Percentiles rank a stretch among this genome's conserved stretches.
Conservation (phyloP, 108 stramenopile genomes). For the Conticribra guillardii region DNA sequence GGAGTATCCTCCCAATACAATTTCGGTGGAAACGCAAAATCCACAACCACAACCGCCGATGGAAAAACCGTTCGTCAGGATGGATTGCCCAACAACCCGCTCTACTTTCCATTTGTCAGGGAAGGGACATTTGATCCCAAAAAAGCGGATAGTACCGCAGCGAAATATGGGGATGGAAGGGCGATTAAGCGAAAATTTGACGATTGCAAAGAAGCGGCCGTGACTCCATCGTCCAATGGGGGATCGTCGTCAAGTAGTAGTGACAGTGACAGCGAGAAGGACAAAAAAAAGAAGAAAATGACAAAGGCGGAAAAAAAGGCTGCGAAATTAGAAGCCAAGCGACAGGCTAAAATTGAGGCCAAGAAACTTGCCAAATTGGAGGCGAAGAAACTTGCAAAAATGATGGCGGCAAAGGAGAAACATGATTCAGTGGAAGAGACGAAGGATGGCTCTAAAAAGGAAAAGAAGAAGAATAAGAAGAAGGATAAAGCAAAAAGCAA, state of each 20-base stretch:
- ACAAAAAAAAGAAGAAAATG: slow-evolving; percentile 30
- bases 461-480: slow-evolving; percentile 4
- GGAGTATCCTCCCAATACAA: slow-evolving; percentile 59
- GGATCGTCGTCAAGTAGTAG: neutral
- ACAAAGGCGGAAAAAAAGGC: slow-evolving; percentile 41
- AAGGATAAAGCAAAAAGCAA: neutral
- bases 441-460: slow-evolving; percentile 9
- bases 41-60: slow-evolving; percentile 35
- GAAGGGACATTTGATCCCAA: slow-evolving; percentile 72
- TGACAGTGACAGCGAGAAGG: slow-evolving; percentile 12
- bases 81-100: slow-evolving; percentile 81
- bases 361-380: slow-evolving; percentile 65
- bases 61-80: slow-evolving; percentile 50
- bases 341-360: slow-evolving; percentile 67
- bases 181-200: slow-evolving; percentile 84
- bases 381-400: slow-evolving; percentile 21
- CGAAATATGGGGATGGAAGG: slow-evolving; percentile 76
- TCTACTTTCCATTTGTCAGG: slow-evolving; percentile 78
- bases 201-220: slow-evolving; percentile 46
- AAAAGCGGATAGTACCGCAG: slow-evolving; percentile 30
- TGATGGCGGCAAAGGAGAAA: slow-evolving; percentile 8
- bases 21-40: slow-evolving; percentile 45
- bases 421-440: neutral
- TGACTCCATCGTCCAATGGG: neutral
- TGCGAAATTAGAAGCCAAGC: slow-evolving; percentile 35